These are phyloP conservation scores for Skeletonema tropicum DNA, from an alignment of 108 stramenopile genomes.

Conservation along the genomic window DNA sequence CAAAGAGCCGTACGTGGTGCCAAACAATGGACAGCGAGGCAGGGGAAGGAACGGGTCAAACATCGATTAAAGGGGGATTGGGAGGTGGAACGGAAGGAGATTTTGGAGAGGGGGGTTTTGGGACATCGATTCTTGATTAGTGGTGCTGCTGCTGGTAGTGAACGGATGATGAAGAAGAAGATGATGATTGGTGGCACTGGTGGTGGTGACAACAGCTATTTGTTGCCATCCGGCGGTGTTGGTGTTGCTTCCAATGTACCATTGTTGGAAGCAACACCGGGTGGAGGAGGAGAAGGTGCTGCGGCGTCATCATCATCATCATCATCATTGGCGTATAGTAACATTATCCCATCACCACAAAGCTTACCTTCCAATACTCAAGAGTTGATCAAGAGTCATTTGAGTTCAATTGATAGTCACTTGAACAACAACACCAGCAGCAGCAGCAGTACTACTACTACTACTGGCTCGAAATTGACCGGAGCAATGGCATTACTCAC, in stretches of 20 bases:
- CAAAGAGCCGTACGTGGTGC: constrained; percentile 12
- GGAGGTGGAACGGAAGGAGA: constrained; percentile 12
- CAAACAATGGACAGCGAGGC: neutral
- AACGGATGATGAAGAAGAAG: neutral
- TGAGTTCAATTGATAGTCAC: constrained; percentile 15
- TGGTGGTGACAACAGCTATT: no score
- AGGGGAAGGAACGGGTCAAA: constrained; percentile 11
- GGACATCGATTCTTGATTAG: constrained; percentile 17
- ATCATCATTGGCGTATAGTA: neutral
- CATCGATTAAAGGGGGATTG: constrained; percentile 11
- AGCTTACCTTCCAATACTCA: constrained; percentile 8
- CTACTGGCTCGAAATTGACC: constrained; percentile 16
- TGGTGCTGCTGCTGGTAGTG: neutral
- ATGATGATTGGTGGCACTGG: no score
- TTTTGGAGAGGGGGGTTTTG: constrained; percentile 19
- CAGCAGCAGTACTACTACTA: constrained; percentile 1
- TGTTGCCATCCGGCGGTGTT: no score
- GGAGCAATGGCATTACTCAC: constrained; percentile 21
- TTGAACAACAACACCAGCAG: neutral
- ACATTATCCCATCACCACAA: constrained; percentile 37
- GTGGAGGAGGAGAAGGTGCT: neutral
- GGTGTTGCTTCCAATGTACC: constrained; percentile 17
- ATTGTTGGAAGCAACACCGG: neutral
- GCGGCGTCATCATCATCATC: neutral
- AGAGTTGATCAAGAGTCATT: constrained; percentile 20